Conservation (phyloP, 1,284 basidiomycete species). For the Pseudozyma sp. region DNA sequence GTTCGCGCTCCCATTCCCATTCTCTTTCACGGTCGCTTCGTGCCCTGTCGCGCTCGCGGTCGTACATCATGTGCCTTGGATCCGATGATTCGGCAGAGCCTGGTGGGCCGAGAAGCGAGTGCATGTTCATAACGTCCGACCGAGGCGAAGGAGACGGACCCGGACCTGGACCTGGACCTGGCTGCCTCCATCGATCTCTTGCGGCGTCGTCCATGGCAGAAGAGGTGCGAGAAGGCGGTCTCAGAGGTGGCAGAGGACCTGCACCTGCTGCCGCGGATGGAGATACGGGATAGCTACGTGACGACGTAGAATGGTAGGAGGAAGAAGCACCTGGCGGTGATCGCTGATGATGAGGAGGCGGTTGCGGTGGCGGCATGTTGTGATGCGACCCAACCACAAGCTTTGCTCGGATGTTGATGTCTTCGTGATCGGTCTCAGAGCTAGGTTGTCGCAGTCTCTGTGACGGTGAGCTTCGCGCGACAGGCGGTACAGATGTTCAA, state of each 20-base stretch:
- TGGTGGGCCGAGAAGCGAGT: conserved; percentile 53
- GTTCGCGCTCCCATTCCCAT: conserved; percentile 29
- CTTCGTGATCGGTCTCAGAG: too few relatives aligned
- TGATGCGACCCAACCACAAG: not conserved
- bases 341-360: conserved; percentile 14
- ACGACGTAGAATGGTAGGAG: conserved; percentile 20
- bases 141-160: conserved; percentile 23
- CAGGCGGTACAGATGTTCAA: too few relatives aligned
- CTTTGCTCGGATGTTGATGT: too few relatives aligned
- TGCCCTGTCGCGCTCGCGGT: conserved; percentile 32
- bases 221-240: conserved; percentile 35
- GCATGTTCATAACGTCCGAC: conserved; percentile 59
- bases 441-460: too few relatives aligned
- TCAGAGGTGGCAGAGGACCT: conserved; percentile 31
- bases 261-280: conserved; percentile 15
- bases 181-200: conserved; percentile 36
- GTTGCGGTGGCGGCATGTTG: conserved; percentile 30
- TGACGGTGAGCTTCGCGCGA: too few relatives aligned
- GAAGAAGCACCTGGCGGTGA: conserved; percentile 36
- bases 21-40: conserved; percentile 32
- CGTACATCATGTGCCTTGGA: conserved; percentile 32
- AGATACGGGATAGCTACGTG: conserved; percentile 30
- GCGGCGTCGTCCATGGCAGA: conserved; percentile 31
- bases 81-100: conserved; percentile 19
- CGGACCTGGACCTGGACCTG: conserved; percentile 10